Evolutionary conservation across 768 basidiomycete genomes (phyloP).

Genomic region (Dacryopinax primogenitus): DNA sequence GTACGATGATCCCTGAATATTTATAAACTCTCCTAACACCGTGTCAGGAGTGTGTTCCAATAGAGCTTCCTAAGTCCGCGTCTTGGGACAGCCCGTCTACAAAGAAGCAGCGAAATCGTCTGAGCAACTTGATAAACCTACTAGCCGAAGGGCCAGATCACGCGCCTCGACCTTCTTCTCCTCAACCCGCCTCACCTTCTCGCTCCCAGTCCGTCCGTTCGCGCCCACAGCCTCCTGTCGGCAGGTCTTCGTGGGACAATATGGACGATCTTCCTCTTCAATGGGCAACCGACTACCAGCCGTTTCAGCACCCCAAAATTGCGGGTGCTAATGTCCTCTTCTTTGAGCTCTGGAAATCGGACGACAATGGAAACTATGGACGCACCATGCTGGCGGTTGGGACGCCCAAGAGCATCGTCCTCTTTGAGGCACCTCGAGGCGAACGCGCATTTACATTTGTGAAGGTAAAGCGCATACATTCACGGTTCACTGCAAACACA

Average conservation of each 20-base stretch:
- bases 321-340: slow-evolving; percentile 44
- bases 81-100: background rate
- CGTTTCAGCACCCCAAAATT: slow-evolving; percentile 42
- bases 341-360: slow-evolving; percentile 52
- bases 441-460: slow-evolving; percentile 73
- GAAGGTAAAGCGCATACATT: slow-evolving; percentile 40
- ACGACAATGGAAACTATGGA: slow-evolving; percentile 37
- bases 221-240: slow-evolving; percentile 11
- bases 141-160: background rate
- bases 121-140: slow-evolving; percentile 1
- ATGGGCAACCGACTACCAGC: slow-evolving; percentile 75
- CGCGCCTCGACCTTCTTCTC: background rate
- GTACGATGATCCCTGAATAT: slow-evolving; percentile 29
- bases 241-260: slow-evolving; percentile 53
- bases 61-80: background rate
- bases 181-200: background rate
- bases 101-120: background rate
- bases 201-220: background rate
- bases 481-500: background rate
- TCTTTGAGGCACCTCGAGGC: slow-evolving; percentile 72
- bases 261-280: slow-evolving; percentile 59
- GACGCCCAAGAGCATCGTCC: slow-evolving; percentile 54
- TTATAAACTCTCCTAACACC: background rate
- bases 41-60: background rate
- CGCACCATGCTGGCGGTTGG: slow-evolving; percentile 56